A percentile compares a stretch with the other conserved stretches of the same genome.
Evolutionary conservation across 2,329 filamentous ascomycete species (phyloP).

Genomic region (Apiospora pterosperma): DNA sequence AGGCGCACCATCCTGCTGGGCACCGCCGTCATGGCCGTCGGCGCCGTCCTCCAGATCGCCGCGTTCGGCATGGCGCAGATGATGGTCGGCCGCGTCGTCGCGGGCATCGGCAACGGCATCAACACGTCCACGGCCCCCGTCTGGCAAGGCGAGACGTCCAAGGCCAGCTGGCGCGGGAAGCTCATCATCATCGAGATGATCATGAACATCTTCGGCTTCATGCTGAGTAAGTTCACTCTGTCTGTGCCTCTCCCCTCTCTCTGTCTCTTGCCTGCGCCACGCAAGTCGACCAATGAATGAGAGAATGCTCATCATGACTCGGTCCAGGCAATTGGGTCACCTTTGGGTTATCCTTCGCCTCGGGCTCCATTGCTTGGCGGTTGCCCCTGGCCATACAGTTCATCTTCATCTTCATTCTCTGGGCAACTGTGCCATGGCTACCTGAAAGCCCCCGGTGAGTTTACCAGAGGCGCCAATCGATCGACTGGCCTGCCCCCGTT

Average conservation of each 20-base stretch:
- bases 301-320: not conserved
- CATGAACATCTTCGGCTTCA: conserved; percentile 29
- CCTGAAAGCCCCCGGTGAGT: conserved; percentile 30
- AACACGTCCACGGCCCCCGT: conserved; percentile 35
- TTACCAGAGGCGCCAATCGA: not conserved
- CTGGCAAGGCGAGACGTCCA: conserved; percentile 35
- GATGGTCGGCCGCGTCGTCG: conserved; percentile 39
- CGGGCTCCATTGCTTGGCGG: conserved; percentile 35
- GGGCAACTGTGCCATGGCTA: conserved; percentile 25
- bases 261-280: too few species aligned
- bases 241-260: too few species aligned
- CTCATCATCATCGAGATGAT: conserved; percentile 30
- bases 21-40: conserved; percentile 29
- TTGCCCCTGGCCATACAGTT: conserved; percentile 44
- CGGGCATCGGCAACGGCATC: conserved; percentile 46
- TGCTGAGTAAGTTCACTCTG: conserved; percentile 14
- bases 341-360: conserved; percentile 34
- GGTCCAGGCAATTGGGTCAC: conserved; percentile 34
- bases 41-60: conserved; percentile 31
- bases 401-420: conserved; percentile 34
- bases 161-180: conserved; percentile 27
- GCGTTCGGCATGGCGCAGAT: conserved; percentile 36
- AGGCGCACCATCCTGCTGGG: conserved; percentile 30
- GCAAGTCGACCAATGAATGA: not conserved
- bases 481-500: too few species aligned